Conservation (phyloP, 768 basidiomycete species). For the Russula ochroleuca region DNA sequence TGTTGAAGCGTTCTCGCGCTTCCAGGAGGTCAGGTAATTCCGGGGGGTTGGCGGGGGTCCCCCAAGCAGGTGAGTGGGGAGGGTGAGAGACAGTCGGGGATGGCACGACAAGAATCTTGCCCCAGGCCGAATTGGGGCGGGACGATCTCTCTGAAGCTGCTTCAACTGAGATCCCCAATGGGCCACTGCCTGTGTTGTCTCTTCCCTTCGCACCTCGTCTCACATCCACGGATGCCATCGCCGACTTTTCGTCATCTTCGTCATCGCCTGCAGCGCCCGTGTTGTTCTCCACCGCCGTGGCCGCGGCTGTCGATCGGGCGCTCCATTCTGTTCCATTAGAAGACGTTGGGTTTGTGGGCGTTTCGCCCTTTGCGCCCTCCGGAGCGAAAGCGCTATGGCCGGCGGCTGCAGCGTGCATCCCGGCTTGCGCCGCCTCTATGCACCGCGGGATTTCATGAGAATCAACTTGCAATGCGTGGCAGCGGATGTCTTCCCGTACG, state of each 20-base stretch:
- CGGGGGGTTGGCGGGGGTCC: background rate
- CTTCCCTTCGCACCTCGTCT: background rate
- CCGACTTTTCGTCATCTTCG: constrained; percentile 3
- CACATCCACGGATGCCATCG: constrained; percentile 3
- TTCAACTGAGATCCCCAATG: background rate
- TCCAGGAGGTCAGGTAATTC: background rate
- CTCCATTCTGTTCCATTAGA: background rate
- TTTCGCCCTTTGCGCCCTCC: background rate
- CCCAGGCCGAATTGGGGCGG: background rate
- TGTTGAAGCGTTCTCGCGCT: background rate
- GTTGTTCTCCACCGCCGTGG: background rate
- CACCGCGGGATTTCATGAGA: constrained; percentile 7
- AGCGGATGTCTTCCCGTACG: constrained; percentile 26
- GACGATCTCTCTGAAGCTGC: background rate
- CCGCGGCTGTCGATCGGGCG: background rate
- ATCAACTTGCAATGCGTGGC: constrained; percentile 11
- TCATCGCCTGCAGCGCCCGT: background rate
- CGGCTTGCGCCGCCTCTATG: constrained; percentile 15
- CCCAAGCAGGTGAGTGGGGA: background rate
- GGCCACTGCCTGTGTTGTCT: background rate
- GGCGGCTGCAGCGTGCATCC: constrained; percentile 8
- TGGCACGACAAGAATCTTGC: constrained; percentile 19
- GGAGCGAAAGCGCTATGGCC: background rate
- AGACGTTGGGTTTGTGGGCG: background rate
- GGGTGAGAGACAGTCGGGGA: background rate